Base-by-base conservation (phyloP, 1,139 yeast species). In the Hyphopichia wangnamkhiaoensis region DNA sequence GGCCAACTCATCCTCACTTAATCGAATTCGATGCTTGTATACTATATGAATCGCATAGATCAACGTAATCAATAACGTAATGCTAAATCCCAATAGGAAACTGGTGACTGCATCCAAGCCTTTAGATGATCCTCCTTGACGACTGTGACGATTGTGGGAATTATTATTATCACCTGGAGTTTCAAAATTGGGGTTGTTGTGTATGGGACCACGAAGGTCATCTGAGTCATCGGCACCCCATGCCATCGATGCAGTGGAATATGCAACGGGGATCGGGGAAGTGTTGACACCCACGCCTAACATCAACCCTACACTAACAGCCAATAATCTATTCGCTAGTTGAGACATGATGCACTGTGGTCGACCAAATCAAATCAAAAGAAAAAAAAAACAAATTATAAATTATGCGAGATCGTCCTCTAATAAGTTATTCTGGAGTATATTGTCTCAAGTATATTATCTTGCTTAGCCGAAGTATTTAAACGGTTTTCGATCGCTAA, bases 1-100 rank as follows among this genome's bases (percentile, higher is more conserved):
- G 29, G 74, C 70, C 24, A 81, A 65, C 37, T 79, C 83, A 48
- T 78, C 81, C 44, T 80, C 87, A 27, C 20, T 34, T 8, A 26
- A 9, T 8, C 33, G 8, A 4, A n/a, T 19, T 30, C 24, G 5
- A 19, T 18, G 17, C 9, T 23, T 17, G n/a, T 30, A 19, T 5
- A 30, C 16, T 3, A 30, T 6, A n/a, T 23, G 19, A 13, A 30
- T 5, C 4, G 24, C 33, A 30, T 18, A 18, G 15, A 30, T 19
- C 4, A n/a, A 12, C 14, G 15, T 30, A 12, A 30, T n/a, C n/a
- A 19, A 4, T n/a, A 17, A 7, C 3, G 33, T 30, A 12, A 19
- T 10, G 3, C 23, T 16, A 30, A 30, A 30, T n/a, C 33, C 33
- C 8, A 30, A 16, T 14, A 30, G 12, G 13, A 30, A 30, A n/a